phyloP scores from a whole-genome alignment of 148 eudicot genomes.

The Arbutus unedo region DNA sequence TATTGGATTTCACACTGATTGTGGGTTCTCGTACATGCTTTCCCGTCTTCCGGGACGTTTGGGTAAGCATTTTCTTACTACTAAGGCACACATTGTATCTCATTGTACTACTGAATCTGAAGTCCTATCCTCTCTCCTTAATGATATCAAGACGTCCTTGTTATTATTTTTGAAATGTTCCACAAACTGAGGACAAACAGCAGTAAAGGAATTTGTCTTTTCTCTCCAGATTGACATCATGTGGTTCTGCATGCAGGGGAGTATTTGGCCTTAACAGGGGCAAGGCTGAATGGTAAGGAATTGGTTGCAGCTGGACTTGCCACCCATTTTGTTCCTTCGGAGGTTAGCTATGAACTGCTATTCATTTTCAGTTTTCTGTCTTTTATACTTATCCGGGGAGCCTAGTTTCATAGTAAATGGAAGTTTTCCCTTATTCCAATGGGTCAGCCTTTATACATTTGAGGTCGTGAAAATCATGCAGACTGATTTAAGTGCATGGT shows the following conservation, averaged over 20 bases:
- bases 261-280: slow-evolving; percentile 85
- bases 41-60: slow-evolving; percentile 82
- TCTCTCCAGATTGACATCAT: slow-evolving; percentile 2
- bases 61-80: slow-evolving; percentile 42
- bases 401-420: neutral
- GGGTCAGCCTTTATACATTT: neutral
- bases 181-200: neutral
- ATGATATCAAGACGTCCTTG: neutral
- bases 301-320: slow-evolving; percentile 82
- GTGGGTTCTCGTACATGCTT: slow-evolving; percentile 84
- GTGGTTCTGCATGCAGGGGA: slow-evolving; percentile 56
- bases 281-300: slow-evolving; percentile 77
- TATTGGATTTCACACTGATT: slow-evolving; percentile 90
- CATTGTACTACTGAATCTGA: neutral
- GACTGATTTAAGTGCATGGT: neutral
- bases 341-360: slow-evolving; percentile 41
- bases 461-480: neutral
- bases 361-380: neutral
- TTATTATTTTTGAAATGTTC: neutral
- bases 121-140: neutral
- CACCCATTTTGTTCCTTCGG: slow-evolving; percentile 89
- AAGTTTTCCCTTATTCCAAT: neutral
- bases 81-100: neutral
- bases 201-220: neutral
- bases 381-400: neutral